A percentile compares a stretch with the other conserved stretches of the same genome.
Conservation (phyloP, 345 rosid genomes). For the Salix koriyanagi region DNA sequence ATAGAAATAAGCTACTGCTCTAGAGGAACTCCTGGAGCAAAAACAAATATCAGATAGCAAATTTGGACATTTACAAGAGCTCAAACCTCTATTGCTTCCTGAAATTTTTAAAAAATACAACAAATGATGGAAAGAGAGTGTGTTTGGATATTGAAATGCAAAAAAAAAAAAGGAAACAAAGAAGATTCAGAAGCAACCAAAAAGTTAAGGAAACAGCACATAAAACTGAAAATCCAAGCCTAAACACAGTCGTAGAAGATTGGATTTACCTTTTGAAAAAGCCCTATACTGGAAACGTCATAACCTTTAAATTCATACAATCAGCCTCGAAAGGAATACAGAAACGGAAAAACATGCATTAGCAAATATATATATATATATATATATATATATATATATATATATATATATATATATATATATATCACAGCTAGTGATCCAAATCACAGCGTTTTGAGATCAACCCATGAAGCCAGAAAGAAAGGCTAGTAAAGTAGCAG, state of each 20-base stretch:
- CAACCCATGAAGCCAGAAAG: conserved; percentile 9
- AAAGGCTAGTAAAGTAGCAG: not conserved
- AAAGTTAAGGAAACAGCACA: not conserved
- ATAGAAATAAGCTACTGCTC: conserved; percentile 1
- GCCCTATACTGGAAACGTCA: not conserved
- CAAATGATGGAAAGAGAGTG: not conserved
- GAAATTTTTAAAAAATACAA: conserved; percentile 5
- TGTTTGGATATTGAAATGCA: not conserved
- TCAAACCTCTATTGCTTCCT: conserved; percentile 11
- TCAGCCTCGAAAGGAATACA: not conserved
- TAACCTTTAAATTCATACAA: conserved; percentile 1
- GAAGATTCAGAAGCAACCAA: not conserved
- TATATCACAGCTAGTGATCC: conserved; percentile 3
- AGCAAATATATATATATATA: not conserved
- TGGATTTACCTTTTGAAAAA: not conserved
- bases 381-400: no score
- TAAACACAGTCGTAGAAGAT: not conserved
- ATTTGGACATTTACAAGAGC: conserved; percentile 9
- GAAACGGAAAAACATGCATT: not conserved
- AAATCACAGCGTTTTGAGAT: not conserved
- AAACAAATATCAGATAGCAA: conserved; percentile 3
- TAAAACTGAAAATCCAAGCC: not conserved
- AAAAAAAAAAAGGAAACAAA: not conserved
- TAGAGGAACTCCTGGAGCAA: not conserved
- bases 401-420: no score